A percentile compares a stretch with the other conserved stretches of the same genome.
phyloP scores from a whole-genome alignment of 768 basidiomycete genomes.

The Macrocybe gigantea region DNA sequence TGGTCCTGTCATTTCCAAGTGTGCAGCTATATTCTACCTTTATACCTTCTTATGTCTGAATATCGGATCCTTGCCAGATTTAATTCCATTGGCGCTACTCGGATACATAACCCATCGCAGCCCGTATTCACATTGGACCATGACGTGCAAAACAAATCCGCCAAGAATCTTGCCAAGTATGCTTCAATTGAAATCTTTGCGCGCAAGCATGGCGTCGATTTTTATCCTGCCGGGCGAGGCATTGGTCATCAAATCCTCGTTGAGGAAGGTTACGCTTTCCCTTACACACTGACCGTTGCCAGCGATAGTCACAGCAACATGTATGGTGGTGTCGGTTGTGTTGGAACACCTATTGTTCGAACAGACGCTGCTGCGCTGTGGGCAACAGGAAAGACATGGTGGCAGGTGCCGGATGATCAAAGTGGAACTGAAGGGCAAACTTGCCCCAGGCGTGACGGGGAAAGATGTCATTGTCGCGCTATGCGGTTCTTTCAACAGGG shows the following conservation, averaged over 20 bases:
- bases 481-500: conserved; percentile 92
- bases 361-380: conserved; percentile 94
- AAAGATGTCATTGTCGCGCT: conserved; percentile 98
- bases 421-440: conserved; percentile 79
- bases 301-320: conserved; percentile 98
- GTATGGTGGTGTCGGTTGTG: conserved; percentile 97
- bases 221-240: conserved; percentile 95
- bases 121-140: conserved; percentile 97
- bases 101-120: conserved; percentile 74
- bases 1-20: conserved; percentile 97
- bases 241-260: conserved; percentile 98
- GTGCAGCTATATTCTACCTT: conserved; percentile 22
- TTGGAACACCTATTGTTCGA: conserved; percentile 95
- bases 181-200: conserved; percentile 89
- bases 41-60: neutral
- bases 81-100: conserved; percentile 88
- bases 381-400: conserved; percentile 99
- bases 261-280: conserved; percentile 98
- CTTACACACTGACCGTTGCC: conserved; percentile 90
- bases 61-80: conserved; percentile 48
- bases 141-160: conserved; percentile 92
- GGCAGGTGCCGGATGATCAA: conserved; percentile 99
- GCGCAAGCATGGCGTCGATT: conserved; percentile 78
- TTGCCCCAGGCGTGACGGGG: conserved; percentile 88
- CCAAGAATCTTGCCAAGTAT: conserved; percentile 91